Conservation (phyloP, 1,284 basidiomycete genomes). For the Naganishia sp. region DNA sequence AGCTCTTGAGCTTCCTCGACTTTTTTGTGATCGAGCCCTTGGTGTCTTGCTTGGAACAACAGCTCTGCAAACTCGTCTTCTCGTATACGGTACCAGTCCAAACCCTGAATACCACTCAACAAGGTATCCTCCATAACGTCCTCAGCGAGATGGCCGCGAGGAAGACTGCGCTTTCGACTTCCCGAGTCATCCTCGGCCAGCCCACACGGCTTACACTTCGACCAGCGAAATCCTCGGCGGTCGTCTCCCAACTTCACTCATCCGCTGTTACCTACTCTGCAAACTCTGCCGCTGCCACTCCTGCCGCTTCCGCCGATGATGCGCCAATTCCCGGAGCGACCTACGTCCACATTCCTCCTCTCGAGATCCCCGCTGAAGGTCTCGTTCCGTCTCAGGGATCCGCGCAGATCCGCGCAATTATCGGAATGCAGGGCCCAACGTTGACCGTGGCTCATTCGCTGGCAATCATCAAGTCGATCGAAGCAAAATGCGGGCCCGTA, state of each 20-base stretch:
- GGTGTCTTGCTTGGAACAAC: background rate
- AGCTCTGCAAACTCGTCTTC: too few species aligned
- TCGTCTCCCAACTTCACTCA: background rate
- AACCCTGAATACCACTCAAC: too few species aligned
- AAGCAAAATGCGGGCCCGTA: slow-evolving; percentile 40
- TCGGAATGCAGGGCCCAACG: background rate
- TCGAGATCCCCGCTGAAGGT: slow-evolving; percentile 21
- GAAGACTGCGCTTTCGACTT: background rate
- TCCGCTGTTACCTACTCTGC: background rate
- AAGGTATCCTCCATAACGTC: too few species aligned
- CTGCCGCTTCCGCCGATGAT: background rate
- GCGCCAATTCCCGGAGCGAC: slow-evolving; percentile 8
- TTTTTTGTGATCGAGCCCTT: background rate
- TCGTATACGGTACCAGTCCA: too few species aligned
- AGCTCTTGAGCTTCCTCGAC: background rate
- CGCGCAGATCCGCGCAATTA: slow-evolving; percentile 1
- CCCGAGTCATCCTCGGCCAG: slow-evolving; percentile 7
- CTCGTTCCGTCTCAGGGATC: slow-evolving; percentile 19
- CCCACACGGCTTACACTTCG: background rate
- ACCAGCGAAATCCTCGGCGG: background rate
- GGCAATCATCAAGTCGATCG: slow-evolving; percentile 41
- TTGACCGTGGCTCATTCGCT: slow-evolving; percentile 37
- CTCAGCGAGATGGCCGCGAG: slow-evolving; percentile 8
- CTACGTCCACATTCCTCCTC: slow-evolving; percentile 22
- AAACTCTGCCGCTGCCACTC: too few species aligned